Evolutionary conservation across 345 rosid genomes (phyloP).

Genomic region (Psidium guajava): DNA sequence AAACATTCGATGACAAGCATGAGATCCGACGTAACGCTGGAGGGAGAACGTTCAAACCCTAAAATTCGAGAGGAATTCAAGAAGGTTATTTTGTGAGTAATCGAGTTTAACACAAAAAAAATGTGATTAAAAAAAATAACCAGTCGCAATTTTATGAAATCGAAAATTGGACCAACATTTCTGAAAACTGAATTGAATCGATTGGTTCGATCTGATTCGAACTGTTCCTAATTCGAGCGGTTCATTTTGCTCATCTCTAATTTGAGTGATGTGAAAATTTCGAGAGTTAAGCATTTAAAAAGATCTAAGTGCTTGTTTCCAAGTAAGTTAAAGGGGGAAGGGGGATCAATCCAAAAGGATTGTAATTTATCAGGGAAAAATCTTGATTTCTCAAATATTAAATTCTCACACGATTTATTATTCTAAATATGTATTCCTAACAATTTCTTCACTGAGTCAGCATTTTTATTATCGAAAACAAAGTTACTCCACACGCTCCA

Average conservation of each 20-base stretch:
- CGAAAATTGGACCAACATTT: too few relatives aligned
- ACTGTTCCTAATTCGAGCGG: fast-evolving
- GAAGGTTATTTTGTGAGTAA: neutral
- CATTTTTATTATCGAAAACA: neutral
- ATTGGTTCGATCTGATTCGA: fast-evolving
- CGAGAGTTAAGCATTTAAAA: too few relatives aligned
- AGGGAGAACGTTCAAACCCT: neutral
- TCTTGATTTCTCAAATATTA: neutral
- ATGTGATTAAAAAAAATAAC: too few relatives aligned
- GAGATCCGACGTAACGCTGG: neutral
- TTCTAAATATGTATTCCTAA: neutral
- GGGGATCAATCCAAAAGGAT: neutral
- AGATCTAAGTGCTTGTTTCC: neutral
- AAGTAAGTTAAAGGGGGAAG: neutral
- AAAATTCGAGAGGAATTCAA: neutral
- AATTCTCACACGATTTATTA: neutral
- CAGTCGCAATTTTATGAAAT: too few relatives aligned
- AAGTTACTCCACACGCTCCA: neutral
- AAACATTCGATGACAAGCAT: neutral
- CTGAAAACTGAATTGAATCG: too few relatives aligned
- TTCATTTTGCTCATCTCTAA: too few relatives aligned
- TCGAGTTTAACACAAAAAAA: neutral
- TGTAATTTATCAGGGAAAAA: neutral
- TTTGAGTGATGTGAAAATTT: too few relatives aligned
- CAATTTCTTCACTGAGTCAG: neutral